Base-by-base conservation (phyloP, 1,139 yeast species). In the Yamadazyma taylorii region DNA sequence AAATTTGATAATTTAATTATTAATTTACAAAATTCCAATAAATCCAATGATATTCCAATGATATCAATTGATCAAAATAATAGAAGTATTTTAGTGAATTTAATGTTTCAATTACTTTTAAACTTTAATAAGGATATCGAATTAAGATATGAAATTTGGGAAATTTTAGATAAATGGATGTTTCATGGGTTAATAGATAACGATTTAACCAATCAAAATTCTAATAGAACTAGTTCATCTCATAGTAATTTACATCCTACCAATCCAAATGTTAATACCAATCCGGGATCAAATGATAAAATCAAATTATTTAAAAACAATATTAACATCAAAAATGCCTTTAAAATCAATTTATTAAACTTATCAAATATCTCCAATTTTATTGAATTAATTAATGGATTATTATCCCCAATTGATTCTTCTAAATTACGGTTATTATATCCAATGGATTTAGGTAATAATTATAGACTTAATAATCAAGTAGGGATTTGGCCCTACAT, bases 401-500 rank as follows among this genome's bases (percentile, higher is more conserved):
- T 70, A 17, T 56, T 69, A 30, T 42, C 46, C 2, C 62, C 64
- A 2, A 54, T 52, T 15, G 53, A 51, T 8, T 51, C 58, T 32
- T 61, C 64, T 3, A 68, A 70, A 45, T 59, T 69, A 35, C 45
- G 56, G 2, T 55, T 77, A n/a, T 70, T 81, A 11, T 85, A 73
- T 50, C 95, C 96, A 1, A 56, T 68, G 7, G 78, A 75, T 39
- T 58, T 88, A 21, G 96, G 96, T 0, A 58, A 58, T 12, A 68
- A 71, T 1, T 77, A 81, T 47, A 71, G 95, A 51, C 43, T 50
- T 21, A 58, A 60, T 35, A 76, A 60, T 39, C 58, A 72, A 34
- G 61, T 70, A 12, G 96, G 96, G 3, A 61, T 88, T 9, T 80
- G 90, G 79, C 90, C 95, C 3, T 90, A 89, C 50, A 62, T 86